Conservation (phyloP, 2,329 filamentous ascomycete species). For the Paraphaeosphaeria minitans region DNA sequence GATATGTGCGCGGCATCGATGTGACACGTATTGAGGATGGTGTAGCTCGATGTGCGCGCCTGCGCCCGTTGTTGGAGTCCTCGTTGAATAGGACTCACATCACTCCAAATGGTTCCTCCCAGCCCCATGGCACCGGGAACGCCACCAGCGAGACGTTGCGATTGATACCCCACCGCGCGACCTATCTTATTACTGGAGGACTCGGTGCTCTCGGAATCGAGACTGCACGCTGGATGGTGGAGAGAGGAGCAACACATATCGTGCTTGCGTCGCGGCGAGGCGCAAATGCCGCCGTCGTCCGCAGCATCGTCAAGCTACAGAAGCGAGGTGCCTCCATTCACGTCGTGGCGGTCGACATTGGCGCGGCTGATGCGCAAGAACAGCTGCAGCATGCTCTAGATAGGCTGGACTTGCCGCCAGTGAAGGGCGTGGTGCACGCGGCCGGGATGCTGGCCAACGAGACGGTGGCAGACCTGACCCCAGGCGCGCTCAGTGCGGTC, state of each 20-base stretch:
- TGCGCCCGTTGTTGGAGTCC: slow-evolving; percentile 27
- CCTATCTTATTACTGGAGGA: slow-evolving; percentile 51
- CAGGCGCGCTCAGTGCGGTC: slow-evolving; percentile 36
- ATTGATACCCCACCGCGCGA: slow-evolving; percentile 23
- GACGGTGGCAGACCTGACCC: slow-evolving; percentile 40
- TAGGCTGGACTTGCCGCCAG: slow-evolving; percentile 43
- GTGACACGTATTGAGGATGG: slow-evolving; percentile 47
- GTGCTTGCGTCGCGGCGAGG: slow-evolving; percentile 40
- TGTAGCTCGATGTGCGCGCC: slow-evolving; percentile 36
- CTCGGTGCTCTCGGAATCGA: slow-evolving; percentile 49
- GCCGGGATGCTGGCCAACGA: slow-evolving; percentile 47
- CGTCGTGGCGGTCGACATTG: slow-evolving; percentile 45
- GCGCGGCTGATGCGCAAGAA: slow-evolving; percentile 20
- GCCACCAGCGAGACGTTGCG: slow-evolving; percentile 44
- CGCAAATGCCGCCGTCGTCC: slow-evolving; percentile 27
- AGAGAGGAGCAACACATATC: slow-evolving; percentile 41
- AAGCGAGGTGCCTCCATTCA: slow-evolving; percentile 38
- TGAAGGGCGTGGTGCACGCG: slow-evolving; percentile 50
- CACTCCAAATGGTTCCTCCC: not conserved
- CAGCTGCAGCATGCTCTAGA: slow-evolving; percentile 34
- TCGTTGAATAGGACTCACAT: slow-evolving; percentile 20
- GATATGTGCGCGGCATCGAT: slow-evolving; percentile 47
- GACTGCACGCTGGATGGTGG: slow-evolving; percentile 47
- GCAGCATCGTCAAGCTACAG: slow-evolving; percentile 23
- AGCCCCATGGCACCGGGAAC: slow-evolving; percentile 50